A percentile compares a stretch with the other conserved stretches of the same genome.
Conservation (phyloP, 352 stramenopile genomes). For the Phytophthora europaea region DNA sequence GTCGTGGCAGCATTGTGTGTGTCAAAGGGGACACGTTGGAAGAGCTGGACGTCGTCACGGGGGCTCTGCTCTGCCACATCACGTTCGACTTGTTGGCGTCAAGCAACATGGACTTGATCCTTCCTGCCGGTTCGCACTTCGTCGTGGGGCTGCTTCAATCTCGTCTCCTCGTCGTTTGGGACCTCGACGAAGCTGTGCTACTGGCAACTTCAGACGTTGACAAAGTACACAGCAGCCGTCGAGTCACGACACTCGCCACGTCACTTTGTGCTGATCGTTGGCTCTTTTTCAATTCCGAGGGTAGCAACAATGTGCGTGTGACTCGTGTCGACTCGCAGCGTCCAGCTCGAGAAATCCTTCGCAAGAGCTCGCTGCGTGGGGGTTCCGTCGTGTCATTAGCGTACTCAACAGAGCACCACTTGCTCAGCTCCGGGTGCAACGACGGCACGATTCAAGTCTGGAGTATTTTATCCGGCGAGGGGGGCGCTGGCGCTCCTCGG, state of each 20-base stretch:
- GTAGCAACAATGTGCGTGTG: constrained; percentile 80
- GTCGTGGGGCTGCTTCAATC: constrained; percentile 71
- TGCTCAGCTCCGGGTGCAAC: constrained; percentile 70
- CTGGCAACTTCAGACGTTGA: constrained; percentile 72
- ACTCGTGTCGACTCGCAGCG: constrained; percentile 58
- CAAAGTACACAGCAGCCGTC: constrained; percentile 59
- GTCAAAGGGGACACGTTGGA: constrained; percentile 67
- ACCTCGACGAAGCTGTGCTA: constrained; percentile 69
- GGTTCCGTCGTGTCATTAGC: constrained; percentile 61
- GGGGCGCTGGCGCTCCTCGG: constrained; percentile 30
- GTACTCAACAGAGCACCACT: constrained; percentile 58
- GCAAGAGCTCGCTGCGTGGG: constrained; percentile 72
- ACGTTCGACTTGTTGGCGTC: constrained; percentile 69
- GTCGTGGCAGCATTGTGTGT: constrained; percentile 55
- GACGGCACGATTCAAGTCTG: constrained; percentile 79
- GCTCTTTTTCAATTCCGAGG: constrained; percentile 81
- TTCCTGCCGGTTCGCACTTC: constrained; percentile 52
- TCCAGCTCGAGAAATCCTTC: constrained; percentile 74
- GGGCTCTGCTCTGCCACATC: constrained; percentile 65
- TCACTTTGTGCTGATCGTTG: constrained; percentile 69
- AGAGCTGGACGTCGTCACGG: constrained; percentile 69
- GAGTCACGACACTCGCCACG: constrained; percentile 58
- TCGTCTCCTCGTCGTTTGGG: constrained; percentile 67
- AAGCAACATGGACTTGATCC: constrained; percentile 58
- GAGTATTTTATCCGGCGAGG: constrained; percentile 60